phyloP scores from a whole-genome alignment of 73 alveolate species.

The Paramecium biaurelia region DNA sequence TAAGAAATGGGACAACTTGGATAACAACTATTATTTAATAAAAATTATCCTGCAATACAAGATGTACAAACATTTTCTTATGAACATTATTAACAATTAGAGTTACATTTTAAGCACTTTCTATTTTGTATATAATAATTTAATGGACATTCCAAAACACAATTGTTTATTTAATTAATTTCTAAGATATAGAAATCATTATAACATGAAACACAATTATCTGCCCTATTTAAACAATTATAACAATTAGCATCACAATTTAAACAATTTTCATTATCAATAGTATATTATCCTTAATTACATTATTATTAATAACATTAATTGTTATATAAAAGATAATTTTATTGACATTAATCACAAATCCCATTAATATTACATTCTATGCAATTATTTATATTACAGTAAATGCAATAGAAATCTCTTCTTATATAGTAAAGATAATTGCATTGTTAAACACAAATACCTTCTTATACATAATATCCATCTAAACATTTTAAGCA shows the following conservation, averaged over 20 bases:
- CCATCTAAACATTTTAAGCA: background rate
- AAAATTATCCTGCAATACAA: background rate
- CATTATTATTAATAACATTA: background rate
- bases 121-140: background rate
- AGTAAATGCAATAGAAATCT: background rate
- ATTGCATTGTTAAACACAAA: background rate
- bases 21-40: background rate
- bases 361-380: background rate
- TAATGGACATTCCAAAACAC: conserved; percentile 23
- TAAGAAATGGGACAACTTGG: background rate
- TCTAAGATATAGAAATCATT: background rate
- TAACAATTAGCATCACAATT: background rate
- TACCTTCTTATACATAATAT: background rate
- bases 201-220: conserved; percentile 35
- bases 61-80: background rate
- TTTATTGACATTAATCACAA: background rate
- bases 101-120: background rate
- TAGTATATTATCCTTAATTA: background rate
- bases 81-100: background rate
- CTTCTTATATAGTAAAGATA: background rate
- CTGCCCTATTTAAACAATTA: background rate
- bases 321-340: background rate
- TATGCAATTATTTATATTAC: background rate
- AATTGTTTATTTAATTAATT: background rate
- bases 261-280: background rate